Base-by-base conservation (phyloP, 2,329 filamentous ascomycete genomes). In the Bipolaris sorokiniana region DNA sequence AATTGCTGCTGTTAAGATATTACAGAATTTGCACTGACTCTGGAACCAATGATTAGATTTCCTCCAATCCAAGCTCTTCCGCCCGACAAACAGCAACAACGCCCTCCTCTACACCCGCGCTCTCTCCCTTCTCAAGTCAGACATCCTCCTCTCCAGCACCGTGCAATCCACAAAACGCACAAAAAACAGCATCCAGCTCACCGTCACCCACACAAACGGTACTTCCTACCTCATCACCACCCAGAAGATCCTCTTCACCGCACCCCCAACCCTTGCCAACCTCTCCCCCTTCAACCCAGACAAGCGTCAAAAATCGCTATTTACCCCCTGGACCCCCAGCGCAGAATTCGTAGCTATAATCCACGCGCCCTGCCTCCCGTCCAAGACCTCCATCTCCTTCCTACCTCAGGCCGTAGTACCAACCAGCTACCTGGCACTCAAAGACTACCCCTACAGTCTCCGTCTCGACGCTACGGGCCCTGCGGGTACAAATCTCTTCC, bases 71-170 rank as follows among this genome's bases (percentile, higher is more conserved):
- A 31, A 31, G 3, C 53, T 68, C 10, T 48, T 69, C 36, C 34
- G 42, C 15, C 66, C 66, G 2, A 26, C 7, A 3, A 18, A 55
- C 5, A 63, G 52, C 5, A 65, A 59, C 20, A 70, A 70, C 38
- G 63, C 64, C 28, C 31, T 70, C 7, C 28, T 70, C 10, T 69
- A 70, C 44, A 51, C 66, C 45, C 65, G 64, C 23, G 64, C 68
- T 16, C 62, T 67, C 15, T 42, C 57, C 2, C 52, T 69, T 5
- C 60, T 70, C 1, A 42, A 51, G 15, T 9, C 54, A 1, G 59
- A 65, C 37, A 55, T 64, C 7, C 50, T 61, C 0, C 53, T 68
- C 18, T 58, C 50, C 3, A 59, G 48, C 40, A 55, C 20, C n/a
- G 56, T 69, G 3, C 38, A 52, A 7, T 31, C 48, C 26, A 54